These are phyloP conservation scores for Elongisporangium senticosum DNA, from an alignment of 352 stramenopile genomes.

Conservation along the genomic window DNA sequence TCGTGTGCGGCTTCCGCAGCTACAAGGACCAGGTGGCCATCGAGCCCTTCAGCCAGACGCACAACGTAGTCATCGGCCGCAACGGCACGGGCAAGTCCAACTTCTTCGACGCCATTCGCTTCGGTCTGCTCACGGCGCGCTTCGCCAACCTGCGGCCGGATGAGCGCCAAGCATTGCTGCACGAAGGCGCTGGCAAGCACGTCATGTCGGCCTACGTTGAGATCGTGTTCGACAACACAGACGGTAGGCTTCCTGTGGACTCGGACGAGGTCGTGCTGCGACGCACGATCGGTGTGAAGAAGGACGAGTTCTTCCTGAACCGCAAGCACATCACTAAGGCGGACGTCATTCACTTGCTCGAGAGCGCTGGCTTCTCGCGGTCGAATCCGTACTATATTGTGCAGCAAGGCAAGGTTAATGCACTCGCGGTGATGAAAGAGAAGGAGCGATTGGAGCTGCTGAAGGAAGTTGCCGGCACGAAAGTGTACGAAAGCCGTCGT, in stretches of 20 bases:
- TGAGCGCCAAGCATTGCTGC: slow-evolving; percentile 91
- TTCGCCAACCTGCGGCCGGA: slow-evolving; percentile 92
- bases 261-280: slow-evolving; percentile 93
- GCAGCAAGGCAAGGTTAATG: slow-evolving; percentile 99
- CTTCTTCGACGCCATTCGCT: slow-evolving; percentile 99
- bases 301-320: slow-evolving; percentile 99
- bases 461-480: slow-evolving; percentile 98
- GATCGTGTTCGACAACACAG: slow-evolving; percentile 99
- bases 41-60: slow-evolving; percentile 89
- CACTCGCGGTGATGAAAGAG: slow-evolving; percentile 98
- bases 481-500: slow-evolving; percentile 98
- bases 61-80: slow-evolving; percentile 97
- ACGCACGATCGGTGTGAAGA: slow-evolving; percentile 98
- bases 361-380: slow-evolving; percentile 98
- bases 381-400: slow-evolving; percentile 99
- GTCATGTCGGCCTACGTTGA: slow-evolving; percentile 98
- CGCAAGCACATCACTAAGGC: slow-evolving; percentile 97
- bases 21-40: slow-evolving; percentile 90
- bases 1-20: slow-evolving; percentile 93
- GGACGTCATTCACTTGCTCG: slow-evolving; percentile 97
- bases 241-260: slow-evolving; percentile 91
- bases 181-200: slow-evolving; percentile 92
- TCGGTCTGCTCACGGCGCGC: slow-evolving; percentile 92
- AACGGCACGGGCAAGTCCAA: slow-evolving; percentile 98
- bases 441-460: slow-evolving; percentile 94